Conservation (phyloP, 495 filamentous ascomycete species). For the Talaromyces adpressus region DNA sequence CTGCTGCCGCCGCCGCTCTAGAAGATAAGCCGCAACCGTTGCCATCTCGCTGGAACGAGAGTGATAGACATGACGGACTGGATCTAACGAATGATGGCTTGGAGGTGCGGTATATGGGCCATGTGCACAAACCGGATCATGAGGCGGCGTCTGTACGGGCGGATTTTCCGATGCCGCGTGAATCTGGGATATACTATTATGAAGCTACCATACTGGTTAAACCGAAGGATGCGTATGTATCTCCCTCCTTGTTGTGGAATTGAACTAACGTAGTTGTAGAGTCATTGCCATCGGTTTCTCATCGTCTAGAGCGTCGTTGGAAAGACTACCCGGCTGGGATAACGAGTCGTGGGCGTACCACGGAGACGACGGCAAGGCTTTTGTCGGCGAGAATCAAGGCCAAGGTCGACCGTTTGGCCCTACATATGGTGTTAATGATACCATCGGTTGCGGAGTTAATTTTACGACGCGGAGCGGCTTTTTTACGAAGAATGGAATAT, state of each 20-base stretch:
- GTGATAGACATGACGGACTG: slow-evolving; percentile 64
- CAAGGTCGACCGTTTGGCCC: slow-evolving; percentile 72
- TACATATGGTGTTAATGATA: slow-evolving; percentile 66
- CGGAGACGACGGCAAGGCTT: slow-evolving; percentile 89
- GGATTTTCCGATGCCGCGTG: slow-evolving; percentile 83
- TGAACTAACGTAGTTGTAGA: slow-evolving; percentile 34
- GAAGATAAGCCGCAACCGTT: slow-evolving; percentile 53
- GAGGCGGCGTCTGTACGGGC: slow-evolving; percentile 81
- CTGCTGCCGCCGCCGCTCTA: slow-evolving; percentile 34
- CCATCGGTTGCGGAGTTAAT: slow-evolving; percentile 89
- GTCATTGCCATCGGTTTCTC: slow-evolving; percentile 90
- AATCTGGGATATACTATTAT: slow-evolving; percentile 94
- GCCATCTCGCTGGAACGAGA: slow-evolving; percentile 75
- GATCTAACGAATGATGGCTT: slow-evolving; percentile 70
- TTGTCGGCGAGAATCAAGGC: slow-evolving; percentile 56
- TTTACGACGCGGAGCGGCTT: slow-evolving; percentile 82
- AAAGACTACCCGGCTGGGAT: slow-evolving; percentile 89
- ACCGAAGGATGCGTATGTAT: slow-evolving; percentile 77
- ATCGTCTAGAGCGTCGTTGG: slow-evolving; percentile 63
- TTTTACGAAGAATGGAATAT: slow-evolving; percentile 88
- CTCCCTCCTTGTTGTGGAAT: background rate
- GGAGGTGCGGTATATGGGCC: slow-evolving; percentile 69
- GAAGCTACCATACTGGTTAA: slow-evolving; percentile 83
- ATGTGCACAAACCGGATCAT: slow-evolving; percentile 59
- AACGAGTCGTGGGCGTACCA: slow-evolving; percentile 96